phyloP scores from a whole-genome alignment of 495 filamentous ascomycete species.

The Penicillium angulare region DNA sequence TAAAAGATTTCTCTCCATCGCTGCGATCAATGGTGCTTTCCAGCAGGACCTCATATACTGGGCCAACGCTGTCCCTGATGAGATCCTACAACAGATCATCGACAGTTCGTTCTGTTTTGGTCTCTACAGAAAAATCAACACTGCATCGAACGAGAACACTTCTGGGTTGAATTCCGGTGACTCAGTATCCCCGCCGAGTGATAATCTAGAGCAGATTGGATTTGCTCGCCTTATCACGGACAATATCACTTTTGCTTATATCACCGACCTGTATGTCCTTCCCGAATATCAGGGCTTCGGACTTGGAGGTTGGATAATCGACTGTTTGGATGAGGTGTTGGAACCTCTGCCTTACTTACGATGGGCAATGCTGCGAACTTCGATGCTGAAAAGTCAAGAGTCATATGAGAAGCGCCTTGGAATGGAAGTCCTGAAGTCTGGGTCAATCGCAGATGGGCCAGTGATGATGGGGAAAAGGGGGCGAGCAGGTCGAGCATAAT shows the following conservation, averaged over 20 bases:
- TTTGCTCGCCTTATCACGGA: conserved; percentile 65
- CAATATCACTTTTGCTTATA: conserved; percentile 59
- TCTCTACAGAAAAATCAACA: not conserved
- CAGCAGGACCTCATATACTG: too few species aligned
- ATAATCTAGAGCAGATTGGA: conserved; percentile 54
- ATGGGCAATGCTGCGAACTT: conserved; percentile 42
- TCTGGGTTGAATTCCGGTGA: too few species aligned
- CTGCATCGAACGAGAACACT: not conserved
- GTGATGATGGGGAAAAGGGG: too few species aligned
- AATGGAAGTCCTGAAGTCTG: not conserved
- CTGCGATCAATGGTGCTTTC: too few species aligned
- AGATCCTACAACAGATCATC: not conserved
- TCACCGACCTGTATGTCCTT: conserved; percentile 67
- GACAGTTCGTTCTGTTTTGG: not conserved
- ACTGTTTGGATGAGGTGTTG: conserved; percentile 55
- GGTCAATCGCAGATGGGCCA: too few species aligned
- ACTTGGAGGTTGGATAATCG: conserved; percentile 61
- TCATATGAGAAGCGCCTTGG: not conserved
- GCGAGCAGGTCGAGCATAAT: too few species aligned
- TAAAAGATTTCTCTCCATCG: too few species aligned
- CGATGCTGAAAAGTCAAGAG: not conserved
- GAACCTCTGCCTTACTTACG: conserved; percentile 55
- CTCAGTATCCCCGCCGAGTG: too few species aligned
- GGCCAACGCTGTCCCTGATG: not conserved
- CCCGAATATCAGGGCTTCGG: conserved; percentile 55